phyloP scores from a whole-genome alignment of 345 rosid genomes.

The Eutrema japonicum region DNA sequence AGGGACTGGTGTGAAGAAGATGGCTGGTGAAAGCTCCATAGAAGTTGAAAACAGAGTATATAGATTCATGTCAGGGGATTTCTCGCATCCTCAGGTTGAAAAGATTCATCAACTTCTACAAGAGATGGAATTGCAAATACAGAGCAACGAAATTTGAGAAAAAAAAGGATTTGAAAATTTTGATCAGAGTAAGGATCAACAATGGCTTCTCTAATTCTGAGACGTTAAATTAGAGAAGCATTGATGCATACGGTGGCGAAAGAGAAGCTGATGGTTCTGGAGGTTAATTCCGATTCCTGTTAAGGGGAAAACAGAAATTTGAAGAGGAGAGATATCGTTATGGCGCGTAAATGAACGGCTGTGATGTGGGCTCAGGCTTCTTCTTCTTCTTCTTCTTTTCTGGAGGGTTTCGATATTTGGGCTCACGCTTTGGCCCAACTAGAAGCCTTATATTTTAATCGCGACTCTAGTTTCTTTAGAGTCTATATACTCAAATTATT shows the following conservation, averaged over 20 bases:
- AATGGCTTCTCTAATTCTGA: not conserved
- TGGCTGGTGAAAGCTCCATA: constrained; percentile 68
- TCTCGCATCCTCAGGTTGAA: constrained; percentile 50
- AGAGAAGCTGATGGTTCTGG: not conserved
- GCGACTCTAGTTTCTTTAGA: not conserved
- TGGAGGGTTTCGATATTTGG: not conserved
- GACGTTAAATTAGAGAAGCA: not conserved
- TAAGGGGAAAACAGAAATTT: not conserved
- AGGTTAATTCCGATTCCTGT: not conserved
- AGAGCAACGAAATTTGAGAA: constrained; percentile 23
- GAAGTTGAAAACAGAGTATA: constrained; percentile 55
- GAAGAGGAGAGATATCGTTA: not conserved
- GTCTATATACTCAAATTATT: not conserved
- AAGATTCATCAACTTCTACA: constrained; percentile 48
- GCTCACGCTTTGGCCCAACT: constrained; percentile 12
- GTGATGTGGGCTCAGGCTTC: not conserved
- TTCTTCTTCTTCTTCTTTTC: too few relatives aligned
- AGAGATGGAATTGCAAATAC: constrained; percentile 49
- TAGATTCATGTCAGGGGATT: constrained; percentile 61
- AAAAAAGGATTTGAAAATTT: not conserved
- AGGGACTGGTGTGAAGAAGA: constrained; percentile 60
- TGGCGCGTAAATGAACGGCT: constrained; percentile 24
- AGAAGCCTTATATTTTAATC: not conserved
- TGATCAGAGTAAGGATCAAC: not conserved
- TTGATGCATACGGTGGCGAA: not conserved